Evolutionary conservation across 2,329 filamentous ascomycete genomes (phyloP), one percentile per base, ranked within the genome.

Genomic region (Torrubiella hemipterigena): DNA sequence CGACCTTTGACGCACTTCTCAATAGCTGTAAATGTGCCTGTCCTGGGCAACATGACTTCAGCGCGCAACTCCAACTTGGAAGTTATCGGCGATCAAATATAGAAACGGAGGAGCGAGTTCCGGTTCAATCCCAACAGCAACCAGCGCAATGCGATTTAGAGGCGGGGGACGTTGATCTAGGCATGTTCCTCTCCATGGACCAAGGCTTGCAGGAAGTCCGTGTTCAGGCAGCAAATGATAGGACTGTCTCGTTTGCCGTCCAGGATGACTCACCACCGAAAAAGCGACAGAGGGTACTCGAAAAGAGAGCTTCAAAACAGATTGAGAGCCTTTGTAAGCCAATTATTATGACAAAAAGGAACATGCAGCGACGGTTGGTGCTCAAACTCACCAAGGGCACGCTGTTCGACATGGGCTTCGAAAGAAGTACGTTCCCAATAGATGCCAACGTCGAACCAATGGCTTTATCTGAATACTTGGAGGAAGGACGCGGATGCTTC

Each of bases 111-210:
- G n/a, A n/a, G n/a, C n/a, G n/a, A n/a, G n/a, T n/a, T n/a, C n/a
- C n/a, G n/a, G n/a, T n/a, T n/a, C n/a, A n/a, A n/a, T n/a, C n/a
- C n/a, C n/a, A n/a, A n/a, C n/a, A n/a, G n/a, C n/a, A n/a, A n/a
- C n/a, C n/a, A n/a, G n/a, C n/a, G n/a, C n/a, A n/a, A n/a, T n/a
- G n/a, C 5, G 17, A 28, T 11, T 17, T 22, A 28, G 19, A 9
- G 9, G 23, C 12, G 8, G 7, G 16, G n/a, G 17, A 27, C 12
- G 18, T 33, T 15, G 28, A 31, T 16, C 26, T 35, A 13, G 21
- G 21, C 17, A 31, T 35, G 27, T 27, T 35, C 17, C 27, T 35
- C 17, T 35, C 33, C 17, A 26, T 31, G 22, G 12, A 35, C 10
- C 20, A 19, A n/a, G 33, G 22, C 21, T 35, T 27, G 33, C 33